Conservation (phyloP, 139 green algal species). For the Chlamydomonas sphaeroides region DNA sequence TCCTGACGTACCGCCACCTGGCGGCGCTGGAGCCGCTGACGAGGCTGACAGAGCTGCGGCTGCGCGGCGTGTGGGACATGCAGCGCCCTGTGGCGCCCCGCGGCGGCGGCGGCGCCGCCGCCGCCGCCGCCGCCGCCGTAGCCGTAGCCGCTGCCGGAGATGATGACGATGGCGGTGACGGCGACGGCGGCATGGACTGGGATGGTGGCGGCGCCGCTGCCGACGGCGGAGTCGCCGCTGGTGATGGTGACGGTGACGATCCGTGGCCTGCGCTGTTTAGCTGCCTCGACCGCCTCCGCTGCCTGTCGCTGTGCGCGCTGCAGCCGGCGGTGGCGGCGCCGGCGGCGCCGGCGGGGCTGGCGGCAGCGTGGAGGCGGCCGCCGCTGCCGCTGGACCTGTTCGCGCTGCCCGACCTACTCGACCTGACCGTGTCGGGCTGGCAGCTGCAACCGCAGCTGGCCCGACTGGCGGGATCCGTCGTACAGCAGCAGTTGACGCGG, state of each 20-base stretch:
- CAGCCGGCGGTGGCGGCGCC: background rate
- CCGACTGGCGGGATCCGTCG: background rate
- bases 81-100: background rate
- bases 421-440: background rate
- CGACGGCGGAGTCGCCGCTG: background rate
- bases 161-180: background rate
- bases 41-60: background rate
- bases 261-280: background rate
- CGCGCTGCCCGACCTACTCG: background rate
- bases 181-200: background rate
- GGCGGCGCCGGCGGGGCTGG: background rate
- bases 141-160: background rate
- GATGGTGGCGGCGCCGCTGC: too few relatives aligned
- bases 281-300: background rate
- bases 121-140: too few relatives aligned
- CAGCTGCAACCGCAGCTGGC: background rate
- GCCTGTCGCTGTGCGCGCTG: background rate
- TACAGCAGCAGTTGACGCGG: background rate
- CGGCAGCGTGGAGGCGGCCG: background rate
- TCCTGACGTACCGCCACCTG: background rate
- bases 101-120: too few relatives aligned
- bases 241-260: background rate
- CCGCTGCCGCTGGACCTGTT: conserved; percentile 6
- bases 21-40: background rate
- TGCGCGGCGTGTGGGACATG: background rate